Evolutionary conservation across 2,329 filamentous ascomycete genomes (phyloP), one percentile per base, ranked within the genome.

Genomic region (Pseudodiploospora longispora): DNA sequence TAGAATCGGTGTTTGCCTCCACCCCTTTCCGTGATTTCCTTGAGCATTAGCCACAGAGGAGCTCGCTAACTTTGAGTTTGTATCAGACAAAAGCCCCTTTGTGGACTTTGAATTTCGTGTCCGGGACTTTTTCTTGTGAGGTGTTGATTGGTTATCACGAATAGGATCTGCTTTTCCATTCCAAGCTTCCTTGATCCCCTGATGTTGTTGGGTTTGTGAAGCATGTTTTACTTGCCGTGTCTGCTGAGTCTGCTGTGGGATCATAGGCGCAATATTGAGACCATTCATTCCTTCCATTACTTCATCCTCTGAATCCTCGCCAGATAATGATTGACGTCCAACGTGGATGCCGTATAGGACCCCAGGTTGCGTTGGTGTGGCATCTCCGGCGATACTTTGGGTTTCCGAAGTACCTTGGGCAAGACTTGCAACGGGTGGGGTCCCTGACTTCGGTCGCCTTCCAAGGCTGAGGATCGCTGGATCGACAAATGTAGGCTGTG

Each of bases 401-500:
- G 19, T 30, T 37, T 30, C 33, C 19, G 9, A 39, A 6, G 31
- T 2, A 32, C 9, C 7, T 30, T 4, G 10, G 27, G 37, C 27
- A 36, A 32, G 6, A 12, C n/a, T 19, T 19, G 19, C 19, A 19
- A 19, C 19, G 19, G 27, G 12, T 4, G 5, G 40, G 3, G 59
- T 53, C 10, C 46, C 56, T 0, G 58, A 55, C 28, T 52, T 59
- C 2, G 71, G 66, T 4, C 63, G 66, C 38, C 68, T 68, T 27
- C 70, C 70, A 40, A 87, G 76, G 58, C 86, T 89, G 38, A 94
- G 60, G 44, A 94, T 94, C 4, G 87, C 87, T 8, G 87, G 87
- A 55, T 94, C 87, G n/a, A 83, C 74, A 56, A 93, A 88, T 1
- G 70, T 55, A 30, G 67, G 53, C 50, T 67, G 61, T 42, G 54